These are phyloP conservation scores for Cutaneotrichosporon sp. DNA, from an alignment of 1,284 basidiomycete species.

Conservation along the genomic window DNA sequence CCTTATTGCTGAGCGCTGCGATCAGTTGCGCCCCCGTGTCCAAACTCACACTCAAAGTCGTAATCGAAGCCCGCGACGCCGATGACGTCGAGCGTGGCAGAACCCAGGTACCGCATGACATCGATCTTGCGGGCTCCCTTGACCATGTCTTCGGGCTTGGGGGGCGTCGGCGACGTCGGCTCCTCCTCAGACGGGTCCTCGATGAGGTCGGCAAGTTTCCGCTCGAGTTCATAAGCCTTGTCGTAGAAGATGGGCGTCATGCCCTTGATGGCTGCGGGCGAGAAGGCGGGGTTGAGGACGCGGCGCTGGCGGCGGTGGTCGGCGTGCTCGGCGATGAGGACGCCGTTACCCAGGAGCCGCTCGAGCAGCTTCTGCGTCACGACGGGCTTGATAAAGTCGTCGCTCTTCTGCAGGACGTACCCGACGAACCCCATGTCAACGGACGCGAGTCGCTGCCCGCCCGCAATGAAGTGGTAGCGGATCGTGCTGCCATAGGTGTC, in stretches of 20 bases:
- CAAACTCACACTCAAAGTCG: constrained; percentile 43
- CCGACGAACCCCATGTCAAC: constrained; percentile 46
- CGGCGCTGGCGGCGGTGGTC: constrained; percentile 54
- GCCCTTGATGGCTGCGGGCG: constrained; percentile 38
- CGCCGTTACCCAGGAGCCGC: constrained; percentile 38
- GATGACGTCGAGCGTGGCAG: constrained; percentile 63
- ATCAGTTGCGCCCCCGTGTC: not conserved
- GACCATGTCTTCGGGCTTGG: constrained; percentile 6
- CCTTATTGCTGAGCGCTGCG: constrained; percentile 14
- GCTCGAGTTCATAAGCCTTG: constrained; percentile 55
- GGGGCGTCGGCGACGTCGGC: constrained; percentile 11
- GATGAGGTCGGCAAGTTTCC: constrained; percentile 59
- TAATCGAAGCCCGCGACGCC: constrained; percentile 64
- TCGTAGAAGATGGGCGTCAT: constrained; percentile 58
- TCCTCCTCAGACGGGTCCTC: constrained; percentile 54
- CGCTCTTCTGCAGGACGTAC: constrained; percentile 58
- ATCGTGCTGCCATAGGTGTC: constrained; percentile 23
- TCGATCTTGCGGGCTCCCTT: constrained; percentile 48
- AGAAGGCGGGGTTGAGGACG: constrained; percentile 46
- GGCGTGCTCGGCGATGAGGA: constrained; percentile 48
- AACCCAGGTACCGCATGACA: constrained; percentile 57
- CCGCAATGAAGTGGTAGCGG: constrained; percentile 19
- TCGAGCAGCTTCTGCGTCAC: constrained; percentile 56
- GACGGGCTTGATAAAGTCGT: constrained; percentile 63
- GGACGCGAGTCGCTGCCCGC: constrained; percentile 49